Evolutionary conservation across 768 basidiomycete genomes (phyloP), one percentile per base, ranked within the genome.

Genomic region (Tremella mesenterica): DNA sequence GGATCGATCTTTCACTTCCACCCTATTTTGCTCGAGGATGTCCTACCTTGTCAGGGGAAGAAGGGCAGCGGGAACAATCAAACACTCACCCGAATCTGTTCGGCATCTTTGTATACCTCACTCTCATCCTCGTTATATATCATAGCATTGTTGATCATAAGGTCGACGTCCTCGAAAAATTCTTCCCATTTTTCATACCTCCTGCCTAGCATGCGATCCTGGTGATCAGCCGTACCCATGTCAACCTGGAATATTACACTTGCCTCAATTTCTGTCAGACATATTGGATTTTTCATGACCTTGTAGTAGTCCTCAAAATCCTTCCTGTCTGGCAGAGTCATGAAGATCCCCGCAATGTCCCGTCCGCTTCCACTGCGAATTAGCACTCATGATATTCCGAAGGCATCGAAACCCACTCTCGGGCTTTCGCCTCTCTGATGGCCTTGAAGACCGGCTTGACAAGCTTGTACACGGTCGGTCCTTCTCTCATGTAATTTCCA

Each of bases 141-240:
- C 70, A 88, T 77, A 9, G 90, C 92, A 69, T 96, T 96, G 6
- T 82, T 80, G 74, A 91, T 93, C 23, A 96, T 85, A 36, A 91
- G 79, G 63, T 91, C 88, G 13, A 92, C 85, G 54, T 96, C 92
- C 8, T 81, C 81, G 39, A 85, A 84, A 65, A 92, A 93, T 23
- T 85, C 83, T 3, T 79, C 76, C 4, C 80, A 75, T 1, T 77
- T 79, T 20, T 69, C 64, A 67, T 93, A 96, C 60, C 85, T 83
- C 68, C 88, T 86, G 52, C 81, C 81, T 65, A 87, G 84, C 58
- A 93, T 76, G 45, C 81, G 81, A 81, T 83, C 84, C 91, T 96
- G 61, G 4, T n/a, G 4, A 26, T 28, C 18, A 9, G 34, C 29
- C 28, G 33, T 33, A 85, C 86, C 66, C 89, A 88, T 63, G 20